Conservation (phyloP, 768 basidiomycete species). For the Hericium rajendrae region DNA sequence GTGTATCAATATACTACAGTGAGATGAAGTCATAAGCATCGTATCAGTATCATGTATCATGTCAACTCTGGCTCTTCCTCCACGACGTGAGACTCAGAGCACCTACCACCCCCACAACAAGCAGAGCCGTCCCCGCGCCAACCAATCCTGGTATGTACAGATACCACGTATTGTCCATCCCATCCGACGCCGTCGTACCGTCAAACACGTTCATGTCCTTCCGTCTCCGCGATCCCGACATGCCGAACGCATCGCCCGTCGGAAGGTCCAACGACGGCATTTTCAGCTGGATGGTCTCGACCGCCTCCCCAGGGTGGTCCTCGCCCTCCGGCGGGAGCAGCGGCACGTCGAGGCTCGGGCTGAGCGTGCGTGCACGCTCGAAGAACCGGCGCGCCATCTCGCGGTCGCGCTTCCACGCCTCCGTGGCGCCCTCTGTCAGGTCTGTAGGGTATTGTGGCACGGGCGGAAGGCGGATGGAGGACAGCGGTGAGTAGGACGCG, state of each 20-base stretch:
- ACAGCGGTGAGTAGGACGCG: constrained; percentile 66
- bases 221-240: constrained; percentile 10
- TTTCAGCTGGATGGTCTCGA: constrained; percentile 35
- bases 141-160: constrained; percentile 70
- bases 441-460: constrained; percentile 5
- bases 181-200: constrained; percentile 42
- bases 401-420: constrained; percentile 68
- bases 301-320: constrained; percentile 18
- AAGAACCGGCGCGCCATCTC: constrained; percentile 64
- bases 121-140: constrained; percentile 75
- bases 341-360: constrained; percentile 62
- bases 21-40: not conserved
- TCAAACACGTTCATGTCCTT: constrained; percentile 2
- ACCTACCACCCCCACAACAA: constrained; percentile 71
- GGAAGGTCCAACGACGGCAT: constrained; percentile 57
- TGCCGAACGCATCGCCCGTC: constrained; percentile 13
- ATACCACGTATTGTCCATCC: constrained; percentile 70
- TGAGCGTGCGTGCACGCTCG: constrained; percentile 52
- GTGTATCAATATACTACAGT: not conserved
- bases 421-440: constrained; percentile 35
- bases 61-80: constrained; percentile 24
- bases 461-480: constrained; percentile 63
- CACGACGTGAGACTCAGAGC: constrained; percentile 61
- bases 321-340: constrained; percentile 40
- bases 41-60: not conserved